Conservation (phyloP, 2,329 filamentous ascomycete genomes). For the Balansia obtecta region DNA sequence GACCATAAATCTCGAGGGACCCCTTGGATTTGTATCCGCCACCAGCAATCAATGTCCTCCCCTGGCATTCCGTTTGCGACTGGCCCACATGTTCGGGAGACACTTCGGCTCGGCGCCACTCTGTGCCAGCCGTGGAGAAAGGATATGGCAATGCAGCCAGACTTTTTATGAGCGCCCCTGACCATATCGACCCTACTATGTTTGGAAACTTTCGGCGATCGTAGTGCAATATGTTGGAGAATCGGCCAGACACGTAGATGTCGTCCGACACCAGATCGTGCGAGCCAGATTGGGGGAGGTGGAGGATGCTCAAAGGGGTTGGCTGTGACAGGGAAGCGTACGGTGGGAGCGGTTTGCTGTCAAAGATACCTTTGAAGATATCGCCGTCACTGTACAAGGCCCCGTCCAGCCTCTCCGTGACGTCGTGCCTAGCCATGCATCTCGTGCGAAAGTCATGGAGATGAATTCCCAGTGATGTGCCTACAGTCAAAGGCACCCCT, state of each 20-base stretch:
- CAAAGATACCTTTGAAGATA: constrained; percentile 30
- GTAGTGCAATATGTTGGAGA: constrained; percentile 80
- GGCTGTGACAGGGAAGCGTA: constrained; percentile 70
- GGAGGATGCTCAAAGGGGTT: constrained; percentile 70
- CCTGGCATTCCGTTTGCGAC: constrained; percentile 37
- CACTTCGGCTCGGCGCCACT: constrained; percentile 43
- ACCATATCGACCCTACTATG: constrained; percentile 68
- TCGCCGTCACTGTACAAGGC: constrained; percentile 14
- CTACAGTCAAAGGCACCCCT: constrained; percentile 65
- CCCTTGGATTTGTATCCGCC: constrained; percentile 90
- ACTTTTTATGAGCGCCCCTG: constrained; percentile 66
- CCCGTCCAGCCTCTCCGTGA: constrained; percentile 23
- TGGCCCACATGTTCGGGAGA: constrained; percentile 40
- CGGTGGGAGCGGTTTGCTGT: constrained; percentile 37
- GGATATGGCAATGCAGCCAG: constrained; percentile 58
- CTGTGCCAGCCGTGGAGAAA: constrained; percentile 49
- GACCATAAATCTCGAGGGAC: constrained; percentile 73
- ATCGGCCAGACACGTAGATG: constrained; percentile 81
- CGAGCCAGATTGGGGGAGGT: constrained; percentile 48
- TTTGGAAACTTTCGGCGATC: constrained; percentile 76
- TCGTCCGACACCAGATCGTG: constrained; percentile 52
- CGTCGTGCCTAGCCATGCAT: constrained; percentile 18
- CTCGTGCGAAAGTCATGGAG: constrained; percentile 61
- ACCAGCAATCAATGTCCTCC: constrained; percentile 64
- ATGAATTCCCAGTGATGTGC: constrained; percentile 69